phyloP scores from a whole-genome alignment of 371 early-diverging fungal species.

The Circinella minor region DNA sequence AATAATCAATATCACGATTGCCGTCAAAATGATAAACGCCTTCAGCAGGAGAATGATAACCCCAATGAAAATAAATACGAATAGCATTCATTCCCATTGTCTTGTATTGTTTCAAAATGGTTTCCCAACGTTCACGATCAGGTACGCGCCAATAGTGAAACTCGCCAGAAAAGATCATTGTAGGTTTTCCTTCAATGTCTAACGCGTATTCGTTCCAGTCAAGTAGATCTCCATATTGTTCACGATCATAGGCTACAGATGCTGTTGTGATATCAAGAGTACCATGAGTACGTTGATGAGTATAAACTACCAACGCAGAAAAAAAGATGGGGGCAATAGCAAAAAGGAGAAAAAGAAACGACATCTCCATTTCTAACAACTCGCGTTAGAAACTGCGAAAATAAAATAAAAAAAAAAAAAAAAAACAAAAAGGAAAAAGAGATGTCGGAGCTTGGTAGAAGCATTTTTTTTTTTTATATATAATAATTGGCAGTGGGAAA shows the following conservation, averaged over 20 bases:
- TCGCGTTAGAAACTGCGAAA: not conserved
- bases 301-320: slow-evolving; percentile 40
- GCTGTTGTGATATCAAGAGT: slow-evolving; percentile 54
- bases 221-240: slow-evolving; percentile 53
- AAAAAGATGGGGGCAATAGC: slow-evolving; percentile 43
- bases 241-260: slow-evolving; percentile 63
- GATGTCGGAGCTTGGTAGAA: not conserved
- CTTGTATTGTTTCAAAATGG: slow-evolving; percentile 70
- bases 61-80: slow-evolving; percentile 93
- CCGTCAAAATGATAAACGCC: slow-evolving; percentile 82
- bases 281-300: slow-evolving; percentile 54
- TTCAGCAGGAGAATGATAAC: slow-evolving; percentile 80
- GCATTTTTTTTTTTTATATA: no score
- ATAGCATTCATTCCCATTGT: slow-evolving; percentile 79
- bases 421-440: not conserved
- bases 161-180: slow-evolving; percentile 71
- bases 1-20: slow-evolving; percentile 75
- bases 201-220: slow-evolving; percentile 71
- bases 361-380: slow-evolving; percentile 39
- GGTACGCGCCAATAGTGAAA: slow-evolving; percentile 86
- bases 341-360: slow-evolving; percentile 40
- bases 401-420: no score
- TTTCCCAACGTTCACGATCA: slow-evolving; percentile 62
- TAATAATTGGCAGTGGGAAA: no score
- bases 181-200: slow-evolving; percentile 64